phyloP scores from a whole-genome alignment of 140 eudicot species.

The Bidens hawaiensis region DNA sequence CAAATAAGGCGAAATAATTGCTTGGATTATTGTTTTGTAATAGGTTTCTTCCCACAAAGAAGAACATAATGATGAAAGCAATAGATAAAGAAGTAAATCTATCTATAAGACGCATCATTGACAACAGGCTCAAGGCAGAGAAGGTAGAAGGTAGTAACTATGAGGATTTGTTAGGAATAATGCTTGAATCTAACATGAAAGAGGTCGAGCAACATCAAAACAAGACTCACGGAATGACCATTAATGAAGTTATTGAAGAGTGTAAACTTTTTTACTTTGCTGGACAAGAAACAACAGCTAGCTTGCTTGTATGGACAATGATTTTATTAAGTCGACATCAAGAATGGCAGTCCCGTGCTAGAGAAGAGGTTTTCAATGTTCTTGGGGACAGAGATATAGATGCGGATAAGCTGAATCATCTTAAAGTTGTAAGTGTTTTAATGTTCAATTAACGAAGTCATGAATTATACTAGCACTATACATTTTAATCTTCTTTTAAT shows the following conservation, averaged over 20 bases:
- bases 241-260: constrained; percentile 6
- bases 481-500: not conserved
- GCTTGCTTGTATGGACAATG: constrained; percentile 10
- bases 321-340: constrained; percentile 9
- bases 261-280: constrained; percentile 8
- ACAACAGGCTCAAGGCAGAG: constrained; percentile 13
- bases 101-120: constrained; percentile 12
- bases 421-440: constrained; percentile 3
- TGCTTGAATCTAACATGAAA: not conserved
- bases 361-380: constrained; percentile 4
- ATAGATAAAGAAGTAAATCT: constrained; percentile 8
- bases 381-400: not conserved
- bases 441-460: not conserved
- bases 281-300: constrained; percentile 4
- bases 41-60: constrained; percentile 17
- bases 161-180: constrained; percentile 12
- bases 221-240: not conserved
- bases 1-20: no score
- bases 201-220: not conserved
- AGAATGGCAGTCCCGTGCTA: constrained; percentile 7
- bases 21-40: not conserved
- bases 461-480: not conserved
- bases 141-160: not conserved
- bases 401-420: not conserved
- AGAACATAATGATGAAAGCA: constrained; percentile 14